Percentiles rank a stretch among this genome's conserved stretches.
Conservation (phyloP, 805 yeast species). For the Hanseniaspora meyeri region DNA sequence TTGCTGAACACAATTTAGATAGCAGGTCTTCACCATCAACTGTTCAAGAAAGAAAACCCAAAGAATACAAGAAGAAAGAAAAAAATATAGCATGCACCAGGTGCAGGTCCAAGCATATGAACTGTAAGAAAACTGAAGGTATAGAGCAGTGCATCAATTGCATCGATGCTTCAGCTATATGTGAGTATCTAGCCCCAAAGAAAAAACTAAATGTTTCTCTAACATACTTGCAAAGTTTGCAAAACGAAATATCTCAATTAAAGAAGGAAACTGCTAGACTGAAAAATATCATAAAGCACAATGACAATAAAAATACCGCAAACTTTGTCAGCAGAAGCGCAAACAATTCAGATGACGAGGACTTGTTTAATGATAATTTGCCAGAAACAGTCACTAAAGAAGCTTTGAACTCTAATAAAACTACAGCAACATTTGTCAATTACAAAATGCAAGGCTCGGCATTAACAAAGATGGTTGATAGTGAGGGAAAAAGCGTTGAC, state of each 20-base stretch:
- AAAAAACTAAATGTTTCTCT: constrained; percentile 62
- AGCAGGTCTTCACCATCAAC: background rate
- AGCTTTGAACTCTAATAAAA: background rate
- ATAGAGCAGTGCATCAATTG: constrained; percentile 43
- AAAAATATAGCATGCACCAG: constrained; percentile 39
- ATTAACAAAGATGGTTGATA: constrained; percentile 15
- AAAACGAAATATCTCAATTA: constrained; percentile 51
- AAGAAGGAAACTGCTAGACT: constrained; percentile 54
- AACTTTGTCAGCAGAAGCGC: background rate
- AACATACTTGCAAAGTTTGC: constrained; percentile 54
- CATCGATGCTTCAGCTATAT: constrained; percentile 38
- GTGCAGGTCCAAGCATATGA: constrained; percentile 59
- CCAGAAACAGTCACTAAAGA: background rate
- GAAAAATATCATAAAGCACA: constrained; percentile 25
- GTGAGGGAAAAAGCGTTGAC: background rate
- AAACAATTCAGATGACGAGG: background rate
- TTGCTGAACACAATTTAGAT: background rate
- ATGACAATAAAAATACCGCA: background rate
- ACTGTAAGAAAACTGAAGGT: constrained; percentile 31
- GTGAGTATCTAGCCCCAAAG: constrained; percentile 63
- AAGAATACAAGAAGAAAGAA: constrained; percentile 15
- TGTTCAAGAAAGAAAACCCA: background rate
- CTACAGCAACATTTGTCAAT: background rate
- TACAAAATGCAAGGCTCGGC: background rate
- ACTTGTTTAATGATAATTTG: background rate